Evolutionary conservation across 768 basidiomycete genomes (phyloP), one percentile per base, ranked within the genome.

Genomic region (Collybiopsis confluens): DNA sequence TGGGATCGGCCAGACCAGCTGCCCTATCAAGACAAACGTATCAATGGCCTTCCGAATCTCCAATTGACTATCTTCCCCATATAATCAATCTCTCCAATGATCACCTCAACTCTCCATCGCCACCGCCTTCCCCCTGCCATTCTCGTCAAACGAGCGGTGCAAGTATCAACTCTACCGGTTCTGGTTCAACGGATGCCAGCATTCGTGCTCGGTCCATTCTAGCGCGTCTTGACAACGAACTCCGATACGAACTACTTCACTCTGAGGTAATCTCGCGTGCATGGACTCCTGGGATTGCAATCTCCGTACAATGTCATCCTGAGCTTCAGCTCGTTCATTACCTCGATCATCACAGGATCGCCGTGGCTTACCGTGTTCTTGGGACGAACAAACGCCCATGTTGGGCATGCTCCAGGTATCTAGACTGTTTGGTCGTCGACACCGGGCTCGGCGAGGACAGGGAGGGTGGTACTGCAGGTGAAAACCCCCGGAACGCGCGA

Each of bases 291-390:
- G 50, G 30, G 15, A 30, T 6, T 3, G 37, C 41, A 5, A 33
- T 36, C 30, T 18, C 52, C 13, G 30, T 36, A 11, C 24, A 26
- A 41, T 37, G 21, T n/a, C 55, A 56, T 33, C 33, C 55, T 10
- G 55, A 56, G 33, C 36, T 56, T 16, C 55, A 56, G 50, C 50
- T 56, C 8, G 45, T 56, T 5, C 55, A 56, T 36, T 56, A 52
- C 44, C 49, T 56, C 13, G 50, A 23, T 21, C 30, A 33, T 13
- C 26, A 37, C 43, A n/a, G 30, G 15, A 23, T 56, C 15, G 41
- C 43, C 20, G 44, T 37, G 30, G 48, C 33, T 7, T 52, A 42
- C 26, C 38, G 24, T 11, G 50, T 43, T 4, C 20, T 56, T 33
- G 55, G 55, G 20, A 56, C 50, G 33, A 52, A 40, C 15, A 56